These are phyloP conservation scores for Rhododendron molle DNA, from an alignment of 148 eudicot species.

Conservation along the genomic window DNA sequence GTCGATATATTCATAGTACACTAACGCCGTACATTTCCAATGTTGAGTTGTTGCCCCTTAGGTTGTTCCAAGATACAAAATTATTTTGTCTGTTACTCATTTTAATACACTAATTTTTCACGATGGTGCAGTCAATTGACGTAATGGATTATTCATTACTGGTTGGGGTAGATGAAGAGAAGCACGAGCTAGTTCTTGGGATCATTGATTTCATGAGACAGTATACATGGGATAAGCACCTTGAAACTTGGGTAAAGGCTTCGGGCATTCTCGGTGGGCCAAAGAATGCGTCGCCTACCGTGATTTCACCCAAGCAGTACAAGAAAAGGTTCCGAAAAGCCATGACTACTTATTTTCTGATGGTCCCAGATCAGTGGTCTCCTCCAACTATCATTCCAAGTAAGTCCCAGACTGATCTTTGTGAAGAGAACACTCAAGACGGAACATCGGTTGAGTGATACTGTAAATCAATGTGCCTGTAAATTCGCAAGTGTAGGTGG, in stretches of 20 bases:
- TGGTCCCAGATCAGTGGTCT: conserved; percentile 95
- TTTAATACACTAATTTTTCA: conserved; percentile 1
- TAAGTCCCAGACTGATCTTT: conserved; percentile 47
- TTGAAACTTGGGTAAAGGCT: conserved; percentile 96
- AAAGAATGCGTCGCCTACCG: conserved; percentile 81
- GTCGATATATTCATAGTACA: not conserved
- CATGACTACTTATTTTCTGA: conserved; percentile 86
- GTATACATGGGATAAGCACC: conserved; percentile 97
- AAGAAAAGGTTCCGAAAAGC: conserved; percentile 95
- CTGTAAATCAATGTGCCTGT: conserved; percentile 27
- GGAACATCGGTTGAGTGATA: conserved; percentile 32
- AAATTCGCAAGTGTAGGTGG: conserved; percentile 19
- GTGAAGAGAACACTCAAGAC: conserved; percentile 50
- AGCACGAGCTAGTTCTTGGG: conserved; percentile 89
- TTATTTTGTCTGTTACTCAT: not conserved
- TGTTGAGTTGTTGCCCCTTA: not conserved
- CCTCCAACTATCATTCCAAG: conserved; percentile 53
- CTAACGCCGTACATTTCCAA: not conserved
- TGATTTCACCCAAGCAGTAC: conserved; percentile 90
- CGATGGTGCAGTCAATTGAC: conserved; percentile 68
- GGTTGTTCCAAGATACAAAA: not conserved
- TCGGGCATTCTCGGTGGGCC: conserved; percentile 94
- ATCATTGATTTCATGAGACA: conserved; percentile 98
- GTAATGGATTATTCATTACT: conserved; percentile 96
- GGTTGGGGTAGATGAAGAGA: conserved; percentile 89